Conservation (phyloP, 2,329 filamentous ascomycete species). For the Botrytis porri region DNA sequence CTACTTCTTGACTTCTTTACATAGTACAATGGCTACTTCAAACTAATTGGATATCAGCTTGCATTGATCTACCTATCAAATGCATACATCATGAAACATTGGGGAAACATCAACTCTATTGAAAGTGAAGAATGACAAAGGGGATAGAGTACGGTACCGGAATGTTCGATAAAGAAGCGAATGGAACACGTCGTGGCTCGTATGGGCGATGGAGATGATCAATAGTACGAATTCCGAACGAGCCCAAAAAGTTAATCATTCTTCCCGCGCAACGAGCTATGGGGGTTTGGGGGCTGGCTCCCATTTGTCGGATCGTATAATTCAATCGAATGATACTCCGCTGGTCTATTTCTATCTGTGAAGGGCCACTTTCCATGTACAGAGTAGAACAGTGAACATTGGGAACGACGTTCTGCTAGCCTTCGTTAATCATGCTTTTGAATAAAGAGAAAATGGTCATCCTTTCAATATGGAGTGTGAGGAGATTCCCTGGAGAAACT, state of each 20-base stretch:
- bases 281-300: neutral
- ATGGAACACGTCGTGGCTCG: neutral
- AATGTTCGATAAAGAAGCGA: neutral
- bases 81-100: neutral
- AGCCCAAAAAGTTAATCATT: neutral
- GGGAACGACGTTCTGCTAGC: no score
- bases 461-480: no score
- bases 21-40: neutral
- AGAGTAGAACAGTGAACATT: no score
- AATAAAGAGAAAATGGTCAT: no score
- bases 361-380: no score
- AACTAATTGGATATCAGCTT: neutral
- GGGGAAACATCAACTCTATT: neutral
- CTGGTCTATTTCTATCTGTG: no score
- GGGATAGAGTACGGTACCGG: neutral
- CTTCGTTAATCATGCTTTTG: no score
- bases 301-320: no score
- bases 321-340: no score
- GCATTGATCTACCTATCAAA: neutral
- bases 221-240: neutral
- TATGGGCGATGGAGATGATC: neutral
- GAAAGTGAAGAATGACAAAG: neutral
- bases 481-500: no score
- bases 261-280: neutral
- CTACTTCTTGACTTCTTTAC: neutral